These are phyloP conservation scores for Thelephora ganbajun DNA, from an alignment of 768 basidiomycete species.

Conservation along the genomic window DNA sequence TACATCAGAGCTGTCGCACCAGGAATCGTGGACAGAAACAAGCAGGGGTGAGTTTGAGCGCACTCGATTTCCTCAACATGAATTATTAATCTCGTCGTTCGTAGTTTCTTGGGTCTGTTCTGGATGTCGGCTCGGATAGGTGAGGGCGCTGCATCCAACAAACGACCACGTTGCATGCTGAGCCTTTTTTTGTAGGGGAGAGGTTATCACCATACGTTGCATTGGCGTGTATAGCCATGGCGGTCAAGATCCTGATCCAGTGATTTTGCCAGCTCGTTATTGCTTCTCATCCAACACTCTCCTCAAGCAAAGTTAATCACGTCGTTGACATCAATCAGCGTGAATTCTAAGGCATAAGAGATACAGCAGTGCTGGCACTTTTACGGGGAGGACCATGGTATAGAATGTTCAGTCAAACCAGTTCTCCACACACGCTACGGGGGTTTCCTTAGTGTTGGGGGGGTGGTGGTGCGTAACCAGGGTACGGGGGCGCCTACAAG, in stretches of 20 bases:
- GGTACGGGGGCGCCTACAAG: no score
- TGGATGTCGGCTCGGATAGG: constrained; percentile 96
- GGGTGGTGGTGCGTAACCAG: no score
- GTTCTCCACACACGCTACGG: no score
- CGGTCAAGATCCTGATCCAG: constrained; percentile 47
- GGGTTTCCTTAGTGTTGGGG: no score
- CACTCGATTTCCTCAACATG: neutral
- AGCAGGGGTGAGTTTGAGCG: constrained; percentile 59
- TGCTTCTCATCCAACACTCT: neutral
- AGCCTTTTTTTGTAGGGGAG: constrained; percentile 45
- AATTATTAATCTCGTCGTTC: neutral
- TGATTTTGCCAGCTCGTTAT: constrained; percentile 9
- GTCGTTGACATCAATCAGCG: no score
- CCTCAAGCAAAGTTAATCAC: no score
- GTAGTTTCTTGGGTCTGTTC: constrained; percentile 80
- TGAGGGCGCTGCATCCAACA: constrained; percentile 19
- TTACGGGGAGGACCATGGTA: no score
- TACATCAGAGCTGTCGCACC: constrained; percentile 88
- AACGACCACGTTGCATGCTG: neutral
- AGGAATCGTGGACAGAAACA: constrained; percentile 82
- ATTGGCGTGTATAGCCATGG: constrained; percentile 89
- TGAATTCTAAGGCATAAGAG: no score
- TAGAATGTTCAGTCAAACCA: no score
- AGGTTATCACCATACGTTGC: constrained; percentile 93
- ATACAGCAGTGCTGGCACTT: no score